phyloP scores from a whole-genome alignment of 2,329 filamentous ascomycete genomes.

The Trichoderma sp. region DNA sequence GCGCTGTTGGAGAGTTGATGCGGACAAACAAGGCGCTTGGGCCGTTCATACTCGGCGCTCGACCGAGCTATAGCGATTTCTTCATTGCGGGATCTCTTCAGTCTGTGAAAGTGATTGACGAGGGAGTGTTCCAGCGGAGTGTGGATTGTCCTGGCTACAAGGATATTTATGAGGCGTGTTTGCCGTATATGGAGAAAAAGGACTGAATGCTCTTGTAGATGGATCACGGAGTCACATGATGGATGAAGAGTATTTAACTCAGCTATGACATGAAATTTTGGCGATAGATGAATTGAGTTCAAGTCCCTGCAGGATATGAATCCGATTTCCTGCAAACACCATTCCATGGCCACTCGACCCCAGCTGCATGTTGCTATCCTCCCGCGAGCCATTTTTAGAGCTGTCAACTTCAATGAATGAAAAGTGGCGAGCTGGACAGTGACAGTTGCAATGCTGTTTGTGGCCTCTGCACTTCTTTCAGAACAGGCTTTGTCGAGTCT shows the following conservation, averaged over 20 bases:
- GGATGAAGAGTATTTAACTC: neutral
- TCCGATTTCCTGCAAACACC: neutral
- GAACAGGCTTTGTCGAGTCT: neutral
- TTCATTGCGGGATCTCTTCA: conserved; percentile 10
- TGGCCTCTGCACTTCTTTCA: neutral
- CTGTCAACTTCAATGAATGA: neutral
- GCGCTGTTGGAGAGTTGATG: neutral
- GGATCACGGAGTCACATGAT: neutral
- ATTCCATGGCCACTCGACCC: neutral
- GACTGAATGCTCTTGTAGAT: neutral
- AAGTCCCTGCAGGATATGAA: neutral
- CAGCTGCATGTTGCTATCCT: neutral
- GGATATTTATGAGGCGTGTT: conserved; percentile 2
- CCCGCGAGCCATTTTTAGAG: neutral
- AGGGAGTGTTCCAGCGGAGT: neutral
- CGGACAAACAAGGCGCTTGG: neutral
- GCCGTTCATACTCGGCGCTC: conserved; percentile 1
- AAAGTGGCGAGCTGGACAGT: neutral
- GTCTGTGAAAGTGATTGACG: neutral
- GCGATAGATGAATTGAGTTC: neutral
- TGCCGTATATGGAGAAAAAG: conserved; percentile 3
- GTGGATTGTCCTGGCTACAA: neutral
- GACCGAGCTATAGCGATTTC: neutral
- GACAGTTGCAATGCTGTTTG: neutral
- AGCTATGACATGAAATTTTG: neutral